Conservation (phyloP, 1,284 basidiomycete species). For the Cryptococcus hybrid region DNA sequence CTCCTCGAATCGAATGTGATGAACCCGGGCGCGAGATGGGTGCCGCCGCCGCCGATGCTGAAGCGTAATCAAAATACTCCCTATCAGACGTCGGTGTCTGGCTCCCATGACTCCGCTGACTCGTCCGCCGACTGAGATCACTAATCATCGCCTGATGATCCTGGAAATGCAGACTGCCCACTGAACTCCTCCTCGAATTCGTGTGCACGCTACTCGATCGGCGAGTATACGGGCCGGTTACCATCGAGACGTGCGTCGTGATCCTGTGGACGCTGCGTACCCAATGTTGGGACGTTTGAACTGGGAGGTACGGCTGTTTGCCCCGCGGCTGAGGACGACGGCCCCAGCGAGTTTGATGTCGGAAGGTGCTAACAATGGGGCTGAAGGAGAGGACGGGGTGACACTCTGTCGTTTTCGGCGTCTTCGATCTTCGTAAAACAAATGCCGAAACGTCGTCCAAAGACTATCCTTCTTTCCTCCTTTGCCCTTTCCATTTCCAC, state of each 20-base stretch:
- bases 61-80: constrained; percentile 19
- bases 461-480: constrained; percentile 46
- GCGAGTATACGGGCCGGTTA: constrained; percentile 34
- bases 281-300: constrained; percentile 15
- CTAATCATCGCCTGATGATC: constrained; percentile 25
- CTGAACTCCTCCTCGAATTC: constrained; percentile 48
- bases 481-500: constrained; percentile 3
- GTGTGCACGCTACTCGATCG: constrained; percentile 42
- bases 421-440: constrained; percentile 52
- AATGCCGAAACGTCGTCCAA: constrained; percentile 51
- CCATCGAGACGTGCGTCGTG: constrained; percentile 35
- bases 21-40: constrained; percentile 17
- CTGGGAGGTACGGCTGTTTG: constrained; percentile 26
- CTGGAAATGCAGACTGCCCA: constrained; percentile 40
- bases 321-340: constrained; percentile 34
- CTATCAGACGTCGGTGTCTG: constrained; percentile 48
- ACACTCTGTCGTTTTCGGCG: constrained; percentile 41
- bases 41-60: background rate
- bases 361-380: constrained; percentile 4
- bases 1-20: constrained; percentile 28
- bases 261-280: constrained; percentile 10
- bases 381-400: constrained; percentile 6
- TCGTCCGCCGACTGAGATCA: constrained; percentile 34
- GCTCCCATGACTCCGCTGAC: constrained; percentile 40
- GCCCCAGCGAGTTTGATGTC: constrained; percentile 18